These are phyloP conservation scores for Dorcoceras hygrometricum DNA, from an alignment of 257 asterid species.

Conservation along the genomic window DNA sequence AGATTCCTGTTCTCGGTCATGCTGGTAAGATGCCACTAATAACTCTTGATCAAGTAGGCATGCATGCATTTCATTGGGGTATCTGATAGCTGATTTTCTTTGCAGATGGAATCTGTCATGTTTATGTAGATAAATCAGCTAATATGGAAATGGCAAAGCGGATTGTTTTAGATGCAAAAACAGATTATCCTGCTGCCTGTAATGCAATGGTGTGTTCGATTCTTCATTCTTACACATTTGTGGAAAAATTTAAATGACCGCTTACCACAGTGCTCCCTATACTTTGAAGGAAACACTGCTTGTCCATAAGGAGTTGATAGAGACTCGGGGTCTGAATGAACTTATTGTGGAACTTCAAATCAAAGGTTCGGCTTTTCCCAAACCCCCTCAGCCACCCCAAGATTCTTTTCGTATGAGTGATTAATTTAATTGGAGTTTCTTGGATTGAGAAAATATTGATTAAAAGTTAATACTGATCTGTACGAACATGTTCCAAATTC, in stretches of 20 bases:
- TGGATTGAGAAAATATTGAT: not conserved
- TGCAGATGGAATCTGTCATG: conserved; percentile 89
- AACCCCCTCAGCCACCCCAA: not conserved
- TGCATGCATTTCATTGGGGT: conserved; percentile 20
- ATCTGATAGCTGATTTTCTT: conserved; percentile 20
- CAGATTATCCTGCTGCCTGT: conserved; percentile 90
- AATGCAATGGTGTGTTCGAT: conserved; percentile 64
- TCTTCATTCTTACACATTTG: not conserved
- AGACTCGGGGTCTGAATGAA: conserved; percentile 44
- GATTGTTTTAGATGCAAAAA: conserved; percentile 68
- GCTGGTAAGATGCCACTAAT: conserved; percentile 49
- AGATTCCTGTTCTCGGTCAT: conserved; percentile 90
- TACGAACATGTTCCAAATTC: not conserved
- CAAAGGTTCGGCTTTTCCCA: conserved; percentile 42
- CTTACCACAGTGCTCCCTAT: conserved; percentile 3
- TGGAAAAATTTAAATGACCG: not conserved
- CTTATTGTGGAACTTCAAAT: conserved; percentile 61
- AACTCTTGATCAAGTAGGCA: conserved; percentile 17
- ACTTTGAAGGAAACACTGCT: conserved; percentile 70
- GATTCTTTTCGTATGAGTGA: not conserved
- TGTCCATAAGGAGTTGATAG: conserved; percentile 65
- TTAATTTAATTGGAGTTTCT: not conserved
- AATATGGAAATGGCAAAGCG: conserved; percentile 68
- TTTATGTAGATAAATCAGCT: conserved; percentile 76
- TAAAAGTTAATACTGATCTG: not conserved